These are phyloP conservation scores for Trametes villosa DNA, from an alignment of 768 basidiomycete species.

Conservation along the genomic window DNA sequence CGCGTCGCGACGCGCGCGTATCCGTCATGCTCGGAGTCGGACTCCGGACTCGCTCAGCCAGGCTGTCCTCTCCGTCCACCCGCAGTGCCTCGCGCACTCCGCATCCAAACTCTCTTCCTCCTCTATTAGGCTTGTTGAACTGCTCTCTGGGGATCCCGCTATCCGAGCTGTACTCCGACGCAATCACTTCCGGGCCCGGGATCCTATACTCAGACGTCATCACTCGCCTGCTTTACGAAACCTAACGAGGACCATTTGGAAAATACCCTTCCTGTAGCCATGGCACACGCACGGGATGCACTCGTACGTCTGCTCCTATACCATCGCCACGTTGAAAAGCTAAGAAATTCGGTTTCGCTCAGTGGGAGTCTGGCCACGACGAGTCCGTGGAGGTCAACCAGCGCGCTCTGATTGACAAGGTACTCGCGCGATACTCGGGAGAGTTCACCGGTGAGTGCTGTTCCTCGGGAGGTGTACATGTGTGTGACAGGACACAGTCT, in stretches of 20 bases:
- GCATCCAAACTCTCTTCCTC: not conserved
- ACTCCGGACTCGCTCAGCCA: not conserved
- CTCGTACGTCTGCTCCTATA: slow-evolving; percentile 13
- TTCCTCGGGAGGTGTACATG: not conserved
- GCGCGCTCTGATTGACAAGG: slow-evolving; percentile 95
- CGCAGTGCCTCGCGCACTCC: slow-evolving; percentile 5
- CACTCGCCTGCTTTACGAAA: not conserved
- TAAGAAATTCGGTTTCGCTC: not conserved
- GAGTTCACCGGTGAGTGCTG: slow-evolving; percentile 74
- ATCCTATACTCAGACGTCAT: no score
- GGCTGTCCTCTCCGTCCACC: not conserved
- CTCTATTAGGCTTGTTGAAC: not conserved
- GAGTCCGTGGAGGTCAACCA: slow-evolving; percentile 93
- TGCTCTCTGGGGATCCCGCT: not conserved
- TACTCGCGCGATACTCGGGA: slow-evolving; percentile 92
- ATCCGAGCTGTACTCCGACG: no score
- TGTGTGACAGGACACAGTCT: slow-evolving; percentile 44
- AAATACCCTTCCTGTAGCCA: not conserved
- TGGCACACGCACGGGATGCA: slow-evolving; percentile 28
- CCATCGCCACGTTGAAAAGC: no score
- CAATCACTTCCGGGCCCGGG: no score
- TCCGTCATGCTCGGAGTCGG: not conserved
- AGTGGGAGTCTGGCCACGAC: slow-evolving; percentile 68
- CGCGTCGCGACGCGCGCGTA: slow-evolving; percentile 12
- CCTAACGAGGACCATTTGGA: not conserved